phyloP scores from a whole-genome alignment of 139 green algal species.

The Closterium sp. region DNA sequence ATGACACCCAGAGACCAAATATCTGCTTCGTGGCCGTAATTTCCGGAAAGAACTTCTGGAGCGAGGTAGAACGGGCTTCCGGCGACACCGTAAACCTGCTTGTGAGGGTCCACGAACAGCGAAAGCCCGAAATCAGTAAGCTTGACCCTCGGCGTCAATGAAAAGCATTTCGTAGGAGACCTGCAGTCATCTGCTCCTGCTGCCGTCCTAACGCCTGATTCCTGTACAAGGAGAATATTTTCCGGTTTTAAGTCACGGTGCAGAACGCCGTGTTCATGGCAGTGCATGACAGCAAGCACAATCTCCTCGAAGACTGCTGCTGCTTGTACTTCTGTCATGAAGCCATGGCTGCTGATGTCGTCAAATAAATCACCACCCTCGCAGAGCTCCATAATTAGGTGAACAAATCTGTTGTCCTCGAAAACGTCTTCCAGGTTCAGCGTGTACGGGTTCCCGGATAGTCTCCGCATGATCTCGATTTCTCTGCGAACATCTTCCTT shows the following conservation, averaged over 20 bases:
- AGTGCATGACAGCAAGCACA: not conserved
- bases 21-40: conserved; percentile 13
- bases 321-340: not conserved
- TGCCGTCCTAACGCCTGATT: not conserved
- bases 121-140: conserved; percentile 13
- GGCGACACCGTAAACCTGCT: not conserved
- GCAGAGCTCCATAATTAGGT: conserved; percentile 20
- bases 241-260: conserved; percentile 25
- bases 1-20: conserved; percentile 24
- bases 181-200: not conserved
- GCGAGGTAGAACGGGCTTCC: conserved; percentile 21
- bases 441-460: not conserved
- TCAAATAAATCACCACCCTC: conserved; percentile 24
- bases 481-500: conserved; percentile 8
- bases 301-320: conserved; percentile 3
- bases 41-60: conserved; percentile 14
- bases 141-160: not conserved
- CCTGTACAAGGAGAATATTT: conserved; percentile 12
- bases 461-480: not conserved
- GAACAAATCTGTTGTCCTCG: not conserved
- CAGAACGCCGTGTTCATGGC: not conserved
- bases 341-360: conserved; percentile 4
- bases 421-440: conserved; percentile 10
- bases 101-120: not conserved
- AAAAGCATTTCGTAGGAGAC: not conserved